Evolutionary conservation across 257 asterid genomes (phyloP).

Genomic region (Scutellaria baicalensis): DNA sequence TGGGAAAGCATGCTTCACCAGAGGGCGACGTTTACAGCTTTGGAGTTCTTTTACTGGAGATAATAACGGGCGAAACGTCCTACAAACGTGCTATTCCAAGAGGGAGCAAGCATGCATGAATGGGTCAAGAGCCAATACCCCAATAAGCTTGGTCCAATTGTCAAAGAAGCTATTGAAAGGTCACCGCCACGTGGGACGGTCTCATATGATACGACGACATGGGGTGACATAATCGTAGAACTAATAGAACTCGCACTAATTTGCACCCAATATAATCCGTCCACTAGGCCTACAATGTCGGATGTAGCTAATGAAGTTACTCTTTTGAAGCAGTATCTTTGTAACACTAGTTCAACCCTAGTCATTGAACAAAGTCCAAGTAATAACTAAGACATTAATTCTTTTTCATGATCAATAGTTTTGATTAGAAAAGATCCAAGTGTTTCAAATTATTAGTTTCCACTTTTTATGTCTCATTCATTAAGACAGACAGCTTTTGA

Average conservation of each 20-base stretch:
- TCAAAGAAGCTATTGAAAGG: conserved; percentile 41
- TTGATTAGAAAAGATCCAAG: background rate
- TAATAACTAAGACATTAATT: background rate
- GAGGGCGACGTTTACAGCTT: conserved; percentile 75
- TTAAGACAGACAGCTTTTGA: conserved; percentile 20
- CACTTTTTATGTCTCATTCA: background rate
- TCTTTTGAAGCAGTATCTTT: conserved; percentile 48
- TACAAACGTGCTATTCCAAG: conserved; percentile 47
- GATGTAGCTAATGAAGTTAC: conserved; percentile 62
- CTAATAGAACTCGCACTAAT: conserved; percentile 60
- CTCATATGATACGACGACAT: conserved; percentile 16
- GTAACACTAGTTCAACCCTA: conserved; percentile 23
- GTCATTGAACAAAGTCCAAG: conserved; percentile 25
- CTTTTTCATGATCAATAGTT: background rate
- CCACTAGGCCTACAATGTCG: conserved; percentile 64
- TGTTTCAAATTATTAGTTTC: background rate
- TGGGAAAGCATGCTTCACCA: conserved; percentile 75
- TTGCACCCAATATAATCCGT: conserved; percentile 61
- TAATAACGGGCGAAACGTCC: conserved; percentile 69
- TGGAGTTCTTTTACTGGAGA: conserved; percentile 66
- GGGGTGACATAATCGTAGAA: conserved; percentile 47
- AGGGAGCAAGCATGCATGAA: conserved; percentile 64
- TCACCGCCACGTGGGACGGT: conserved; percentile 7
- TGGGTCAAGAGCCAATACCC: conserved; percentile 74
- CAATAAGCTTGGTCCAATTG: conserved; percentile 41